Conservation (phyloP, 257 asterid species). For the Buddleja alternifolia region DNA sequence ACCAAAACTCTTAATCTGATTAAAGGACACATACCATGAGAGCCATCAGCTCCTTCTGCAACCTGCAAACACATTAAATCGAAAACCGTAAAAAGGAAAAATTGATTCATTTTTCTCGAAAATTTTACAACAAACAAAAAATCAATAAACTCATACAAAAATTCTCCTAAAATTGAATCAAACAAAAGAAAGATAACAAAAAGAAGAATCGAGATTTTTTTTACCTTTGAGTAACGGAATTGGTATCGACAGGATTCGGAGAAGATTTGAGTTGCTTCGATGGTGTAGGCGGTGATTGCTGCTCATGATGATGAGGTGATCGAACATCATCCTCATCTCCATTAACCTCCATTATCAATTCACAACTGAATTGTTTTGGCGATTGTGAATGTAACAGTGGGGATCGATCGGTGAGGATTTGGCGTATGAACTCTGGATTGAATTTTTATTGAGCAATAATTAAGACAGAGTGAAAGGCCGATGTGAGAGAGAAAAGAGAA, state of each 20-base stretch:
- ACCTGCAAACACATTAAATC: constrained; percentile 40
- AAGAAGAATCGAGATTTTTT: not conserved
- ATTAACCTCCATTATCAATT: constrained; percentile 35
- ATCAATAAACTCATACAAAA: not conserved
- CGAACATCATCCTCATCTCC: constrained; percentile 42
- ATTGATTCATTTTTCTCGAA: constrained; percentile 1
- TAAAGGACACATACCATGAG: constrained; percentile 54
- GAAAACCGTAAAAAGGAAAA: constrained; percentile 5
- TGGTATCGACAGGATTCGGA: constrained; percentile 53
- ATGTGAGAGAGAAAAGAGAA: not conserved
- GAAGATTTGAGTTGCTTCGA: constrained; percentile 56
- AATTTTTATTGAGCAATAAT: not conserved
- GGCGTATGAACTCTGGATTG: not conserved
- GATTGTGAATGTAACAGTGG: not conserved
- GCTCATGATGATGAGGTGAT: constrained; percentile 33
- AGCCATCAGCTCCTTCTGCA: constrained; percentile 84
- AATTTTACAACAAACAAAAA: not conserved
- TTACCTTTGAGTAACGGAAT: constrained; percentile 70
- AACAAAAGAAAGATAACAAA: not conserved
- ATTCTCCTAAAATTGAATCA: no score
- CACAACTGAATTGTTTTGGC: no score
- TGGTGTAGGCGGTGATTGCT: constrained; percentile 39
- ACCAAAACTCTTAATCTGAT: constrained; percentile 17
- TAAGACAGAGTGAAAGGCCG: constrained; percentile 17
- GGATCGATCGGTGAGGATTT: constrained; percentile 11